Percentiles rank a stretch among this genome's conserved stretches.
phyloP scores from a whole-genome alignment of 345 rosid genomes.

The Syzygium grande region DNA sequence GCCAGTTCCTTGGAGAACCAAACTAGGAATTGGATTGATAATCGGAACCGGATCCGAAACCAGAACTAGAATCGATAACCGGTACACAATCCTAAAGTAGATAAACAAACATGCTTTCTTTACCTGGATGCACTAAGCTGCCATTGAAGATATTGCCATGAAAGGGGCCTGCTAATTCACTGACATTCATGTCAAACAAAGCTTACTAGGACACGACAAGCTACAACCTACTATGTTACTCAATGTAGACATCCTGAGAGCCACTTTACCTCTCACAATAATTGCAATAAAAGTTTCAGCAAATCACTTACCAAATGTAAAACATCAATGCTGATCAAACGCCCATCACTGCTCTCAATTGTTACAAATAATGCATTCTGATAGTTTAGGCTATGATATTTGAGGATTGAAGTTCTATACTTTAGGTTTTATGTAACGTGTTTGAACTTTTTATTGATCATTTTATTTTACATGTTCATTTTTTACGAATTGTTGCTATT shows the following conservation, averaged over 20 bases:
- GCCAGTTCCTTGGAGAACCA: too few relatives aligned
- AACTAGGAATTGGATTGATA: too few relatives aligned
- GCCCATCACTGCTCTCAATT: slow-evolving; percentile 90
- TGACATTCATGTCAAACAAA: slow-evolving; percentile 86
- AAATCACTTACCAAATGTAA: slow-evolving; percentile 79
- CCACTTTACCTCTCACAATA: slow-evolving; percentile 25
- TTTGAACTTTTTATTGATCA: too few relatives aligned
- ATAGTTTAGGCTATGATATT: too few relatives aligned
- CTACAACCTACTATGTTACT: slow-evolving; percentile 63
- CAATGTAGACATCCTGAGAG: slow-evolving; percentile 23
- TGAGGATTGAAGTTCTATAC: too few relatives aligned
- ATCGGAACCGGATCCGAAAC: too few relatives aligned
- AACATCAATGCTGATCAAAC: slow-evolving; percentile 96
- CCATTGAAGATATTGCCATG: slow-evolving; percentile 99
- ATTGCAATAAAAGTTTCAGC: slow-evolving; percentile 6
- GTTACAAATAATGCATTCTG: slow-evolving; percentile 79
- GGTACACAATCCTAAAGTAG: slow-evolving; percentile 37
- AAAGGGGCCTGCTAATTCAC: slow-evolving; percentile 99
- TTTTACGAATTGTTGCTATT: too few relatives aligned
- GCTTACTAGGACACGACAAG: slow-evolving; percentile 54
- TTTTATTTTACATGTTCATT: too few relatives aligned
- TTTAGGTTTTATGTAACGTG: too few relatives aligned
- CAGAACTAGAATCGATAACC: too few relatives aligned
- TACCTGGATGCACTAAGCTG: slow-evolving; percentile 98
- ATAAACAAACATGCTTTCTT: slow-evolving; percentile 99